Evolutionary conservation across 495 filamentous ascomycete genomes (phyloP).

Genomic region (Cetradonia linearis): DNA sequence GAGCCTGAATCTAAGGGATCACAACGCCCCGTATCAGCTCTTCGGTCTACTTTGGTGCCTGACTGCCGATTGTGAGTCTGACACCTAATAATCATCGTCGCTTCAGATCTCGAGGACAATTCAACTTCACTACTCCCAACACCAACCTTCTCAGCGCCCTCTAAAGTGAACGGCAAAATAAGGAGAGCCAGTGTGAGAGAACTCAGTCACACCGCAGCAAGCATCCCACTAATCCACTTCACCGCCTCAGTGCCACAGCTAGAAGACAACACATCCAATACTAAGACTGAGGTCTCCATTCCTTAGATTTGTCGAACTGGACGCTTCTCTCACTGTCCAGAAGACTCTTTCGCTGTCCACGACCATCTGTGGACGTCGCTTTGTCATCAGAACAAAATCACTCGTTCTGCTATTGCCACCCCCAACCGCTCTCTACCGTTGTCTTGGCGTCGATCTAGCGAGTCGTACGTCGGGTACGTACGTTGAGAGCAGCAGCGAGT

Average conservation of each 20-base stretch:
- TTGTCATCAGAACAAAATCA: conserved; percentile 19
- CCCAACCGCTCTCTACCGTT: conserved; percentile 5
- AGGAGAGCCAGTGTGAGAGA: conserved; percentile 8
- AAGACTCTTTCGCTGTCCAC: conserved; percentile 4
- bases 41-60: conserved; percentile 6
- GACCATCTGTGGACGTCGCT: conserved; percentile 3
- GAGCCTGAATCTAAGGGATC: conserved; percentile 5
- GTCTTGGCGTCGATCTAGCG: background rate
- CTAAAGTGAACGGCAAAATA: background rate
- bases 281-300: conserved; percentile 1
- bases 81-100: background rate
- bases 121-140: background rate
- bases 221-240: conserved; percentile 12
- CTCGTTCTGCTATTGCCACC: conserved; percentile 22
- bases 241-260: conserved; percentile 5
- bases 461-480: conserved; percentile 9
- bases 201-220: conserved; percentile 8
- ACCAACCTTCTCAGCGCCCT: background rate
- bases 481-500: conserved; percentile 4
- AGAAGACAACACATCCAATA: background rate
- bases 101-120: background rate
- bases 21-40: conserved; percentile 11
- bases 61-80: conserved; percentile 8
- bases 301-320: background rate
- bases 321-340: conserved; percentile 14